Evolutionary conservation across 345 rosid genomes (phyloP), one percentile per base, ranked within the genome.

Genomic region (Leavenworthia alabamica): DNA sequence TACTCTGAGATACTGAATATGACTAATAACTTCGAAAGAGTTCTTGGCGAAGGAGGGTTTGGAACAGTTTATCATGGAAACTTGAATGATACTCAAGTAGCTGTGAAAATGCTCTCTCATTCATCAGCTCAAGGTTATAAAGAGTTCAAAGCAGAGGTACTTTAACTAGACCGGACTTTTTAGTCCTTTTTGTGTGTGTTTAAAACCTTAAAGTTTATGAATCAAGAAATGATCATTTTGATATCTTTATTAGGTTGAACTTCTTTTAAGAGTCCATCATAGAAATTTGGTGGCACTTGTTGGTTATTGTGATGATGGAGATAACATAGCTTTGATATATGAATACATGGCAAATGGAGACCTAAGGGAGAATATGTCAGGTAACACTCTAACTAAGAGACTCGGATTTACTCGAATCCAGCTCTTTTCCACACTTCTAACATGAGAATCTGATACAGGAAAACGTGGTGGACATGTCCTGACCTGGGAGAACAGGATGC

Each of bases 341-440:
- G 88, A 81, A 65, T 80, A 76, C 64, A 82, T 86, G 88, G 79
- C 75, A 2, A 67, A 71, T 15, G 94, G 89, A 42, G 72, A 82
- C 56, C 23, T 86, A 5, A 56, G 54, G 19, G 60, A 70, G 20
- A 68, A 77, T 74, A 39, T 75, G 66, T 53, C 37, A 42, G 79
- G 79, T 75, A 62, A 46, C 22, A 13, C 6, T 60, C 45, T 31
- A 13, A 7, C 28, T 13, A 2, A 7, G 0, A 6, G 60, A 67
- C 24, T 20, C 12, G 27, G 14, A 44, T 4, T 44, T 54, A 2
- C 1, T 17, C 15, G 10, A 19, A 12, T 29, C 16, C 6, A 7
- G 14, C 9, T 31, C 28, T 4, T 22, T 22, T 22, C 7, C 10
- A 20, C 16, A 37, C 3, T 56, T 39, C 6, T n/a, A 5, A 11